Percentiles rank a stretch among this genome's conserved stretches.
phyloP scores from a whole-genome alignment of 805 yeast genomes.

The Starmerella floris region DNA sequence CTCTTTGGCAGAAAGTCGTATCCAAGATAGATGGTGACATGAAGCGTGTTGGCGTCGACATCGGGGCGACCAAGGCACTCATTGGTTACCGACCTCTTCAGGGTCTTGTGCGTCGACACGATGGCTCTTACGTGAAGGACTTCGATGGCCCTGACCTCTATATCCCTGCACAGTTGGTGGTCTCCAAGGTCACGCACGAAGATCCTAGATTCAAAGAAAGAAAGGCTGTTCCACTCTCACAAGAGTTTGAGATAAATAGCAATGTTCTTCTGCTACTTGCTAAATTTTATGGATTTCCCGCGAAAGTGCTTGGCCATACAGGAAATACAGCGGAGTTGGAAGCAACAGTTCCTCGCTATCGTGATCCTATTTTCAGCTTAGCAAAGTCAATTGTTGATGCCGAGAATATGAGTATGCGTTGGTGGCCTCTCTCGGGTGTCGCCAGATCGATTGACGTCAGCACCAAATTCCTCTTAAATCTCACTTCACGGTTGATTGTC shows the following conservation, averaged over 20 bases:
- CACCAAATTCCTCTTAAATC: constrained; percentile 56
- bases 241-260: constrained; percentile 66
- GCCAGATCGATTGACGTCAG: constrained; percentile 44
- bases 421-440: constrained; percentile 52
- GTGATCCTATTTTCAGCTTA: constrained; percentile 43
- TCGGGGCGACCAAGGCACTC: constrained; percentile 43
- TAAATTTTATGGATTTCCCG: constrained; percentile 71
- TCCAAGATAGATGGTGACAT: constrained; percentile 33
- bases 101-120: constrained; percentile 55
- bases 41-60: constrained; percentile 44
- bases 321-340: constrained; percentile 27
- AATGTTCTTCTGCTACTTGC: constrained; percentile 72
- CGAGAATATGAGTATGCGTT: constrained; percentile 45
- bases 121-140: constrained; percentile 71
- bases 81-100: constrained; percentile 62
- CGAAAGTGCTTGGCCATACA: constrained; percentile 32
- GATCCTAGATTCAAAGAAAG: constrained; percentile 64
- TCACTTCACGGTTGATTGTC: constrained; percentile 62
- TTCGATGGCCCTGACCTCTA: constrained; percentile 40
- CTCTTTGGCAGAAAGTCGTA: constrained; percentile 34
- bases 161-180: constrained; percentile 70
- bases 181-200: constrained; percentile 55
- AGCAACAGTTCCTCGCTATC: constrained; percentile 14
- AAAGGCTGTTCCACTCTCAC: constrained; percentile 60
- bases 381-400: constrained; percentile 48